Evolutionary conservation across 345 rosid species (phyloP), one percentile per base, ranked within the genome.

Genomic region (Limnanthes douglasii): DNA sequence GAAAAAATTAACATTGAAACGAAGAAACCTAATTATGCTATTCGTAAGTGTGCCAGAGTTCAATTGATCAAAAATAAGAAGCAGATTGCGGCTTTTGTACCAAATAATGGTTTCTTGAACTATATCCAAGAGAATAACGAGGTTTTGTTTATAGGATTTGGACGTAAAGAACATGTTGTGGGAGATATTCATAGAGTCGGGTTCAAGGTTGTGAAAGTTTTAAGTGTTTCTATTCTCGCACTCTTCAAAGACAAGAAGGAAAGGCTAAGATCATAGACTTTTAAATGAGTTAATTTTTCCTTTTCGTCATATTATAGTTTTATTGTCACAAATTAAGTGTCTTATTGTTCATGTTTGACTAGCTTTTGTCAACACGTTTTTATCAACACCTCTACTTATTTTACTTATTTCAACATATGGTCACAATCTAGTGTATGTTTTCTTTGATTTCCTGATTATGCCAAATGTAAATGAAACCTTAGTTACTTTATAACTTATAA

Each of bases 111-210:
- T 68, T 78, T 83, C 63, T 65, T 78, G 32, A 78, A 78, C 68
- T 73, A 48, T 60, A 78, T 70, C 0, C 83, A 78, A 35, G 90
- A 78, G 41, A 78, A 78, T 43, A 80, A 78, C 45, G 92, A 78
- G 33, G 92, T 78, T 13, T 45, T 78, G 69, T 71, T 74, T 39
- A 80, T 80, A 6, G 92, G 84, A 51, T 78, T 78, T 37, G 92
- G 92, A 8, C 65, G 92, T 7, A 78, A 78, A 58, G n/a, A 84
- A 3, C 92, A 78, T 37, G 92, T 84, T 0, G 92, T 78, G 1
- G 92, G 92, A 39, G 92, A 78, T 74, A 78, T 78, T 66, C 92
- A 84, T 3, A 84, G 92, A 13, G 92, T 78, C 40, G 61, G 92
- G 51, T 78, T 78, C 65, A 78, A 78, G 84, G 84, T 78, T 10